A percentile compares a stretch with the other conserved stretches of the same genome.
phyloP scores from a whole-genome alignment of 345 rosid species.

The Hirschfeldia incana region DNA sequence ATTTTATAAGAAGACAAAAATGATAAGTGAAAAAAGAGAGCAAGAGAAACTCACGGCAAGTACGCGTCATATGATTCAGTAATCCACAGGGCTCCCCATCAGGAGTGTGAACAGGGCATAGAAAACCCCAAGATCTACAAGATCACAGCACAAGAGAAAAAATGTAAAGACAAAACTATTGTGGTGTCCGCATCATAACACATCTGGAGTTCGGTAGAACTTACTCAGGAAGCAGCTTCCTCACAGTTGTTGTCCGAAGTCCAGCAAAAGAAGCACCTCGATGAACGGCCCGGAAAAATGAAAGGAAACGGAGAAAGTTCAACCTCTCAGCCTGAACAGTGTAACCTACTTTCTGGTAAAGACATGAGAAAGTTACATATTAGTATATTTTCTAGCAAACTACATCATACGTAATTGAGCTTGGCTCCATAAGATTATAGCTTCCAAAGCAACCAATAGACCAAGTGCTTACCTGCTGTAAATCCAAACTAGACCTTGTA shows the following conservation, averaged over 20 bases:
- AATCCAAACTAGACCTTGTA: slow-evolving; percentile 80
- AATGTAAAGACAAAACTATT: slow-evolving; percentile 2
- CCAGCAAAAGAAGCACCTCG: slow-evolving; percentile 98
- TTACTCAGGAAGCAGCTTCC: slow-evolving; percentile 97
- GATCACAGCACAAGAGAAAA: slow-evolving; percentile 14
- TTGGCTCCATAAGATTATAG: slow-evolving; percentile 11
- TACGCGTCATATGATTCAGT: slow-evolving; percentile 87
- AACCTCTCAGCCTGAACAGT: slow-evolving; percentile 99
- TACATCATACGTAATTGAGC: neutral
- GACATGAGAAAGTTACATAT: neutral
- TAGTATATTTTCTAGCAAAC: neutral
- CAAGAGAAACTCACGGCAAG: slow-evolving; percentile 63
- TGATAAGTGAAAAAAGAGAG: slow-evolving; percentile 13
- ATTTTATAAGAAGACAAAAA: too few relatives aligned
- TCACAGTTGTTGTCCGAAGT: slow-evolving; percentile 90
- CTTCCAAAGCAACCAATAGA: slow-evolving; percentile 17
- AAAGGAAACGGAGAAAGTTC: slow-evolving; percentile 83
- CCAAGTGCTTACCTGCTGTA: slow-evolving; percentile 68
- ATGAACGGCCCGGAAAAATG: slow-evolving; percentile 94
- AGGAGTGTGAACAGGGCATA: slow-evolving; percentile 98
- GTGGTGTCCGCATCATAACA: slow-evolving; percentile 12
- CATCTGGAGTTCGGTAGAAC: slow-evolving; percentile 29
- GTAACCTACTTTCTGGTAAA: slow-evolving; percentile 78
- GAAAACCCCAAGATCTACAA: slow-evolving; percentile 96
- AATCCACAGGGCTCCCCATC: slow-evolving; percentile 99